phyloP scores from a whole-genome alignment of 768 basidiomycete genomes.

The Phlebiopsis gigantea region DNA sequence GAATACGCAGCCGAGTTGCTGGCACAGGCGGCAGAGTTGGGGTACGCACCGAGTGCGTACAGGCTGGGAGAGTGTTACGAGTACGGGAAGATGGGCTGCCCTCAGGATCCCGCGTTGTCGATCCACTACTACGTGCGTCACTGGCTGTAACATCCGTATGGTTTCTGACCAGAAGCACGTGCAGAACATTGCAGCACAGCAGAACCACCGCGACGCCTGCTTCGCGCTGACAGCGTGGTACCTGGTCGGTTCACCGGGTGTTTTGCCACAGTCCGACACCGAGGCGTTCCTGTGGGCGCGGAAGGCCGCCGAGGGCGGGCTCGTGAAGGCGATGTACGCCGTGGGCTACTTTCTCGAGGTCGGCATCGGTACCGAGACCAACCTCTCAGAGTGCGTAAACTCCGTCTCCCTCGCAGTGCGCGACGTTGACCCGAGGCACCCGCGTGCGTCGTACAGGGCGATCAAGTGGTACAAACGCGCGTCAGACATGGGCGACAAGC shows the following conservation, averaged over 20 bases:
- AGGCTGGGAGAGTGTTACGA: constrained; percentile 98
- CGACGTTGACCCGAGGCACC: neutral
- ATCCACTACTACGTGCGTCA: constrained; percentile 95
- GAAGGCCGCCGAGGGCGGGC: constrained; percentile 87
- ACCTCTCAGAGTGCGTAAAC: constrained; percentile 56
- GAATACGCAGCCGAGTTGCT: constrained; percentile 94
- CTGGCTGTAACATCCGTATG: neutral
- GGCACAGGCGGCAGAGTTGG: constrained; percentile 92
- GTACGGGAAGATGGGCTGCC: constrained; percentile 98
- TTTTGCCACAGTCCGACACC: constrained; percentile 96
- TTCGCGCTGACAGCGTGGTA: constrained; percentile 99
- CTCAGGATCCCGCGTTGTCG: constrained; percentile 92
- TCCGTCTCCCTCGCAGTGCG: constrained; percentile 7
- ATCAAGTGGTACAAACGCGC: constrained; percentile 83
- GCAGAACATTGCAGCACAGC: constrained; percentile 96
- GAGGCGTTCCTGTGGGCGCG: constrained; percentile 98
- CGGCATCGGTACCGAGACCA: constrained; percentile 75
- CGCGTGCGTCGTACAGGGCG: constrained; percentile 51
- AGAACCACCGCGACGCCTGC: constrained; percentile 94
- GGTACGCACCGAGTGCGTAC: constrained; percentile 94
- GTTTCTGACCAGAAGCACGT: neutral
- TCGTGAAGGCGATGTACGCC: constrained; percentile 96
- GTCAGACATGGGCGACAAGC: constrained; percentile 89
- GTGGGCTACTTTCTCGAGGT: constrained; percentile 97
- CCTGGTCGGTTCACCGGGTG: constrained; percentile 95